Conservation (phyloP, 75 land plant genomes). For the Azolla pinnata region DNA sequence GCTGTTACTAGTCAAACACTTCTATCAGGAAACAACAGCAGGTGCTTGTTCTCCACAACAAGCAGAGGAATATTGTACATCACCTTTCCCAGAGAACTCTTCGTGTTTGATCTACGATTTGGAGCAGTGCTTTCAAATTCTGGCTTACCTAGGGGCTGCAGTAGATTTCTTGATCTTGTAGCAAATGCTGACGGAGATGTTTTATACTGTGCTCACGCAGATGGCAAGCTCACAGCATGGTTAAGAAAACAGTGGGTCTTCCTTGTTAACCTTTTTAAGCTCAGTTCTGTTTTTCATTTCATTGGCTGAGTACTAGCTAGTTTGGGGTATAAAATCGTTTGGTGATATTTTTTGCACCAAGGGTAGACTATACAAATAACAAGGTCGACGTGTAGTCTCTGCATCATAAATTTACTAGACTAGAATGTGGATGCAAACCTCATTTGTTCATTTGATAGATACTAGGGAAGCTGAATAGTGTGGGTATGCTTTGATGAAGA, state of each 20-base stretch:
- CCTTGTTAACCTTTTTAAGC: not conserved
- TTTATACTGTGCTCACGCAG: conserved; percentile 82
- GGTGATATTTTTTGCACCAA: no score
- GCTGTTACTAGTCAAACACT: conserved; percentile 40
- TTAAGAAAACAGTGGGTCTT: conserved; percentile 61
- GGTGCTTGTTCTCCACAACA: conserved; percentile 54
- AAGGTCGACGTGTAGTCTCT: no score
- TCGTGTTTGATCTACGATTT: conserved; percentile 77
- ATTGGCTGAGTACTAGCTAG: no score
- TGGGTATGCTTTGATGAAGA: no score
- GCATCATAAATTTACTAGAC: no score
- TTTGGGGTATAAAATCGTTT: no score
- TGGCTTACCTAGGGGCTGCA: conserved; percentile 62
- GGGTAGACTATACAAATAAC: no score
- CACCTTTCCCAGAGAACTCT: conserved; percentile 68
- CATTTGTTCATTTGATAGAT: no score
- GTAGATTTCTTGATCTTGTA: conserved; percentile 61
- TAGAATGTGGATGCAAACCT: no score
- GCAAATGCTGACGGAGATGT: conserved; percentile 57
- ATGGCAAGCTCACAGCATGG: conserved; percentile 84
- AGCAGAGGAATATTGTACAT: conserved; percentile 61
- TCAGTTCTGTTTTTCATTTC: not conserved
- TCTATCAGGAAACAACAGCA: conserved; percentile 36
- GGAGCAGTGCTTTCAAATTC: conserved; percentile 44
- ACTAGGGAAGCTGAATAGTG: no score